These are phyloP conservation scores for Setaria viridis DNA, from an alignment of 202 grass and related monocot species.

Conservation along the genomic window DNA sequence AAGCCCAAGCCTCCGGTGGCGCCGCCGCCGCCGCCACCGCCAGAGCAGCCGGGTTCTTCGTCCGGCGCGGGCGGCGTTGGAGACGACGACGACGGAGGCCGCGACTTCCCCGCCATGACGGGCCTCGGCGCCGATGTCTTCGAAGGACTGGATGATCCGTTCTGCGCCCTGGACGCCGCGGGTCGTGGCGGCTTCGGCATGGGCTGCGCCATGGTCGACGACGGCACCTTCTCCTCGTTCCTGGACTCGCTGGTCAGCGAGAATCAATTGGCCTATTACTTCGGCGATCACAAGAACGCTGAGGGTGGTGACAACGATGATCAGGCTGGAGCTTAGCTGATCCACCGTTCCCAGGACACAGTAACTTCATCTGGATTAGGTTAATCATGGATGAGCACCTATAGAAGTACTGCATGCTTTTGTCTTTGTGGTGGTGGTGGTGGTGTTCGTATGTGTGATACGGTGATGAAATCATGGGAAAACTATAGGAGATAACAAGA, in stretches of 20 bases:
- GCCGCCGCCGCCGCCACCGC: background rate
- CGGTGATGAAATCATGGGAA: slow-evolving; percentile 2
- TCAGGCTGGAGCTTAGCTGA: slow-evolving; percentile 33
- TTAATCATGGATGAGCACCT: slow-evolving; percentile 9
- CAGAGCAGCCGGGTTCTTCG: slow-evolving; percentile 1
- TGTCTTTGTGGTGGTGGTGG: background rate
- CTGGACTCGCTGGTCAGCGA: slow-evolving; percentile 70
- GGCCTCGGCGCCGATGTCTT: slow-evolving; percentile 17
- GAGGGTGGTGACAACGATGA: background rate
- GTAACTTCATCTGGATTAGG: background rate
- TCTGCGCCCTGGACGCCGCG: background rate
- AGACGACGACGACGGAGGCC: background rate
- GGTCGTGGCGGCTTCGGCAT: slow-evolving; percentile 10
- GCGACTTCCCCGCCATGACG: slow-evolving; percentile 26
- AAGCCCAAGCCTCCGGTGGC: background rate
- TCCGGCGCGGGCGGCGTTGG: slow-evolving; percentile 9
- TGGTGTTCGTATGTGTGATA: background rate
- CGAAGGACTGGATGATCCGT: slow-evolving; percentile 1
- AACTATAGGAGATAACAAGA: background rate
- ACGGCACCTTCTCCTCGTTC: slow-evolving; percentile 71
- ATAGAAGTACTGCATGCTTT: background rate
- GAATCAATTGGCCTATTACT: slow-evolving; percentile 22
- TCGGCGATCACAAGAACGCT: background rate
- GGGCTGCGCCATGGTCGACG: slow-evolving; percentile 30
- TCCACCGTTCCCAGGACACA: background rate